These are phyloP conservation scores for Botrytis galanthina DNA, from an alignment of 2,329 filamentous ascomycete species.

Conservation along the genomic window DNA sequence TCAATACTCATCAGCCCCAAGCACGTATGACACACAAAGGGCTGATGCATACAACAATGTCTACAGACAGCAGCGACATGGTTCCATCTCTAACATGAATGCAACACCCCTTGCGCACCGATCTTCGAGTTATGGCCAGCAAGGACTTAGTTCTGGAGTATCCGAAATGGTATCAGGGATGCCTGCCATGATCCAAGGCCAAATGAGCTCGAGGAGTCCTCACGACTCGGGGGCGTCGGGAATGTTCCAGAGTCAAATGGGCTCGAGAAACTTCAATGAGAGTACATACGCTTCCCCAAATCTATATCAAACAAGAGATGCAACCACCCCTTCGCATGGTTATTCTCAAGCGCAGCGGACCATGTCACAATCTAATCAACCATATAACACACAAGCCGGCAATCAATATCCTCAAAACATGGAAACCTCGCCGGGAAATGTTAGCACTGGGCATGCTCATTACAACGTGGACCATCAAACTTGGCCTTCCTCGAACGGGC, in stretches of 20 bases:
- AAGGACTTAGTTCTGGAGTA: conserved; percentile 7
- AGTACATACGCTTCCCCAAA: background rate
- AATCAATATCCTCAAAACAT: conserved; percentile 2
- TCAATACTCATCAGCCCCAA: conserved; percentile 29
- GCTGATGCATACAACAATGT: conserved; percentile 28
- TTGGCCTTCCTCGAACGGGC: conserved; percentile 34
- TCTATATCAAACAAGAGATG: conserved; percentile 16
- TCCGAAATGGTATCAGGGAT: conserved; percentile 1
- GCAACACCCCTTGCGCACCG: conserved; percentile 28
- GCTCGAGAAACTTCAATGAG: conserved; percentile 2
- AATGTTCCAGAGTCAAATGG: conserved; percentile 13
- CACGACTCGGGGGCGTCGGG: background rate
- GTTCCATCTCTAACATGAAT: conserved; percentile 30
- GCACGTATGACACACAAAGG: conserved; percentile 32
- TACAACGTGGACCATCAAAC: conserved; percentile 31
- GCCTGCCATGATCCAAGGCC: conserved; percentile 8
- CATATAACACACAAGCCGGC: conserved; percentile 5
- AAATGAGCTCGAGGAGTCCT: background rate
- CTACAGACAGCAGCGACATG: conserved; percentile 32
- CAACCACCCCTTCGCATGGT: conserved; percentile 23
- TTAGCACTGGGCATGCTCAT: conserved; percentile 35
- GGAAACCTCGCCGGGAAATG: conserved; percentile 29
- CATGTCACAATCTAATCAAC: background rate
- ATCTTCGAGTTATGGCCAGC: conserved; percentile 28
- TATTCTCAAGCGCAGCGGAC: conserved; percentile 24